Conservation (phyloP, 1,284 basidiomycete genomes). For the Ganoderma multipileum region DNA sequence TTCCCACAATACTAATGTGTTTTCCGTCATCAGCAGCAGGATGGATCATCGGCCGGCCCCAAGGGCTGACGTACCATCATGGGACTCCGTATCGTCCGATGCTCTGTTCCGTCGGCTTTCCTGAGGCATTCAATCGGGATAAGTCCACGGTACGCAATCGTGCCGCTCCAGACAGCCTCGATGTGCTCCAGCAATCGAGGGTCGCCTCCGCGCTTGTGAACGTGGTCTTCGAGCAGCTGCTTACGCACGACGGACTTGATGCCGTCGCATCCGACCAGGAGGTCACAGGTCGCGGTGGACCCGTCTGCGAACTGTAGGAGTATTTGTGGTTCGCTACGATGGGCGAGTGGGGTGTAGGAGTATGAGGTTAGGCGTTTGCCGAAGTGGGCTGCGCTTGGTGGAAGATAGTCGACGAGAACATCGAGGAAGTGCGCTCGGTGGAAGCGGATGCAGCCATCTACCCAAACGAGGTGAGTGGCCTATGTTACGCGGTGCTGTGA, state of each 20-base stretch:
- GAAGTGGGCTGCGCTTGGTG: constrained; percentile 48
- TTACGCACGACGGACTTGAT: constrained; percentile 56
- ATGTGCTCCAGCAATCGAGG: constrained; percentile 23
- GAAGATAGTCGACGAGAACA: constrained; percentile 49
- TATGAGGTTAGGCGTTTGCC: constrained; percentile 48
- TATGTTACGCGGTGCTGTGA: neutral
- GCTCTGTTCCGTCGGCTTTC: constrained; percentile 20
- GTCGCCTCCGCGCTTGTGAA: constrained; percentile 14
- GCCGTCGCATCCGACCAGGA: constrained; percentile 57
- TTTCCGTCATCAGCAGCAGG: neutral
- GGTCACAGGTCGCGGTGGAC: constrained; percentile 46
- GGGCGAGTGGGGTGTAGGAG: constrained; percentile 16
- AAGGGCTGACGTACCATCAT: constrained; percentile 38
- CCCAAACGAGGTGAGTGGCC: neutral
- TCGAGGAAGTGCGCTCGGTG: constrained; percentile 57
- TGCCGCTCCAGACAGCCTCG: constrained; percentile 36
- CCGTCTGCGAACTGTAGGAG: constrained; percentile 47
- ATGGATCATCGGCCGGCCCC: no score
- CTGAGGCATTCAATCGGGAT: constrained; percentile 29
- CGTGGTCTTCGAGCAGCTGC: constrained; percentile 41
- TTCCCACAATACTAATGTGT: constrained; percentile 41
- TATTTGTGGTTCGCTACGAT: constrained; percentile 6
- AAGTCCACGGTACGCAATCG: constrained; percentile 34
- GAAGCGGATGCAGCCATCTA: constrained; percentile 50
- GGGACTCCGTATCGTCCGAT: constrained; percentile 37